These are phyloP conservation scores for Auricularia cornea DNA, from an alignment of 768 basidiomycete species.

Conservation along the genomic window DNA sequence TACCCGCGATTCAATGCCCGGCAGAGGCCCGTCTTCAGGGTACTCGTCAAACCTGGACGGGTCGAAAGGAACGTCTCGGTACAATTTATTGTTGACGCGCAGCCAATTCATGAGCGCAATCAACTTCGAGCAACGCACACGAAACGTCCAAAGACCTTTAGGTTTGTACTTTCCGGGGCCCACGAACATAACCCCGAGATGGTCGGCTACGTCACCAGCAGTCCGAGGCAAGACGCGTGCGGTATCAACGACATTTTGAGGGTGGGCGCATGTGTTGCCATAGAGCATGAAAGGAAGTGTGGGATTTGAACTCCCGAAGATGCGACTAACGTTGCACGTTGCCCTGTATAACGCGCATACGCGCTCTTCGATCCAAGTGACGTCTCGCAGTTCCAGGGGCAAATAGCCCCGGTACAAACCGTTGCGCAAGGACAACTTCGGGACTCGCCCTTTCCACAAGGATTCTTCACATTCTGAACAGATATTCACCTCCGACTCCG, in stretches of 20 bases:
- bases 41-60: neutral
- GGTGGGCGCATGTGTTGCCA: no score
- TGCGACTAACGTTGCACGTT: no score
- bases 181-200: slow-evolving; percentile 23
- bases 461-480: no score
- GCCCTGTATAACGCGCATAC: no score
- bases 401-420: no score
- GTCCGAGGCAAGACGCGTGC: slow-evolving; percentile 19
- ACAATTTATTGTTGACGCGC: slow-evolving; percentile 27
- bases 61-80: slow-evolving; percentile 11
- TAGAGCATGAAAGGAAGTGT: no score
- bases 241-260: slow-evolving; percentile 24
- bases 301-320: no score
- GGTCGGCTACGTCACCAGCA: slow-evolving; percentile 18
- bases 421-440: no score
- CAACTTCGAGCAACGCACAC: slow-evolving; percentile 17
- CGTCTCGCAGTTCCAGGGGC: no score
- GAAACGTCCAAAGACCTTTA: slow-evolving; percentile 13
- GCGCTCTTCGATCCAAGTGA: no score
- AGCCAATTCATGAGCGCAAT: slow-evolving; percentile 27
- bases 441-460: no score
- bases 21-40: slow-evolving; percentile 1
- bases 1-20: slow-evolving; percentile 2
- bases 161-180: slow-evolving; percentile 16
- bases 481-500: no score